phyloP scores from a whole-genome alignment of 306 rosid genomes.

The Medicago arabica region DNA sequence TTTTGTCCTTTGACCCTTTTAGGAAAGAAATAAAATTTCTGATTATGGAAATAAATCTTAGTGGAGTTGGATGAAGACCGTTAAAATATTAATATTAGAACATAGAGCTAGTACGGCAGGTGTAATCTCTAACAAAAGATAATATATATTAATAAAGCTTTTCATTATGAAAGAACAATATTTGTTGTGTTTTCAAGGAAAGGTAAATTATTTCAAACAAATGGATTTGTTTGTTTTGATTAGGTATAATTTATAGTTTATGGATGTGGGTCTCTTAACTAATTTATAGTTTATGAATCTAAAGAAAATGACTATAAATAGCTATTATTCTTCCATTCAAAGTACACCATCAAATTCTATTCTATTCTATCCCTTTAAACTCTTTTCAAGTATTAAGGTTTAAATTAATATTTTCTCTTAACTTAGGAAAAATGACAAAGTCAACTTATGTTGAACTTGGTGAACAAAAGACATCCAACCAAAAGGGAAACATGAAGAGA shows the following conservation, averaged over 20 bases:
- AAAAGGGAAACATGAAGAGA: conserved; percentile 10
- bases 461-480: neutral
- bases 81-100: neutral
- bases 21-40: neutral
- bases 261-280: neutral
- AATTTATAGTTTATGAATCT: neutral
- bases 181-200: neutral
- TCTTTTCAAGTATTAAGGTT: conserved; percentile 1
- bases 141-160: neutral
- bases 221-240: conserved; percentile 31
- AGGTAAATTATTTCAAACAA: conserved; percentile 4
- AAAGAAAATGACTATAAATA: conserved; percentile 23
- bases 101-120: conserved; percentile 33
- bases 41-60: neutral
- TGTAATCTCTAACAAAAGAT: conserved; percentile 3
- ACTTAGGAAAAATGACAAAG: conserved; percentile 27
- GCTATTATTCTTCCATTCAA: neutral
- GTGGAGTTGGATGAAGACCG: conserved; percentile 25
- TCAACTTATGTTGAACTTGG: conserved; percentile 1
- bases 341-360: neutral
- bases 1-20: neutral
- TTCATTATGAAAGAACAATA: neutral
- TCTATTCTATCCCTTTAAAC: conserved; percentile 11
- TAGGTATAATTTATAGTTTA: neutral
- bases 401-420: neutral